Conservation (phyloP, 2,329 filamentous ascomycete genomes). For the Aspergillus unguis region DNA sequence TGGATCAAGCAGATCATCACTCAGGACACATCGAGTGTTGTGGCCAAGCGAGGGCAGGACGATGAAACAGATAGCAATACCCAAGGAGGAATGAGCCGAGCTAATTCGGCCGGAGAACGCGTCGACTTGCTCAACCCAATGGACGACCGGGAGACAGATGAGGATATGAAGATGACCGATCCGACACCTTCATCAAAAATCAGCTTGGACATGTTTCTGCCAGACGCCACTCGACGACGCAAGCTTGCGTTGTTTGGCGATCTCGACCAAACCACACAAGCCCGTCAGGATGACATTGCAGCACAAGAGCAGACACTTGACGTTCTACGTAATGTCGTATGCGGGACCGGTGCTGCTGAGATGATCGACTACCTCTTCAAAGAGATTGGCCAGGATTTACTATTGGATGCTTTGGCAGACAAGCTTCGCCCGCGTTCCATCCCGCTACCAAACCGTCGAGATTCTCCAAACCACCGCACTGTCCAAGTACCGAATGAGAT, state of each 20-base stretch:
- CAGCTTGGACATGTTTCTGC: constrained; percentile 36
- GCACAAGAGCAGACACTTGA: constrained; percentile 90
- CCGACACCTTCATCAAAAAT: constrained; percentile 41
- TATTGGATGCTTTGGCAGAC: constrained; percentile 76
- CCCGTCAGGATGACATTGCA: constrained; percentile 72
- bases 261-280: constrained; percentile 63
- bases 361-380: constrained; percentile 85
- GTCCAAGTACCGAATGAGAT: constrained; percentile 56
- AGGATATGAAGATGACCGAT: constrained; percentile 36
- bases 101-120: constrained; percentile 59
- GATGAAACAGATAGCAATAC: constrained; percentile 32
- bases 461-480: constrained; percentile 27
- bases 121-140: constrained; percentile 58
- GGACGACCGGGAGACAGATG: constrained; percentile 30
- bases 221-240: constrained; percentile 39
- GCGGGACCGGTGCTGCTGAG: constrained; percentile 56
- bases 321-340: constrained; percentile 85
- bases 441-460: constrained; percentile 31
- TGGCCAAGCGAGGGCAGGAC: constrained; percentile 28
- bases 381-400: constrained; percentile 68
- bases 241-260: constrained; percentile 59
- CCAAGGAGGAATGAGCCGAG: constrained; percentile 51
- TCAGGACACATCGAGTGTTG: constrained; percentile 45
- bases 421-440: constrained; percentile 62
- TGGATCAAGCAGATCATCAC: constrained; percentile 80